Conservation (phyloP, 1,284 basidiomycete genomes). For the Boletellus deceptivus region DNA sequence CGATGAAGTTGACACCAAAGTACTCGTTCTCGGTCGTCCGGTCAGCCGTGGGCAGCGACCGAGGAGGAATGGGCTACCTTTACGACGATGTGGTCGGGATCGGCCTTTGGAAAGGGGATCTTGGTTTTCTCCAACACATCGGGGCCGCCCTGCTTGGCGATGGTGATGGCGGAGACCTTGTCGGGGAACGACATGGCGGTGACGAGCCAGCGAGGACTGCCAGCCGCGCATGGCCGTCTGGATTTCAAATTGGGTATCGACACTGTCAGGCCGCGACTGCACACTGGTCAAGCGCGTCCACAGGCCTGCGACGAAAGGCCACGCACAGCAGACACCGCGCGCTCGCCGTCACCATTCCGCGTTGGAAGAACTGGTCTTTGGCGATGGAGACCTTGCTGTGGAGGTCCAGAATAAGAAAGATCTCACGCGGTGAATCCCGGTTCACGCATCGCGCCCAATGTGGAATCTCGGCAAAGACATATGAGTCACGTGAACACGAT, state of each 20-base stretch:
- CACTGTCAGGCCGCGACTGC: no score
- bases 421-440: no score
- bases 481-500: no score
- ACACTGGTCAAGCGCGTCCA: no score
- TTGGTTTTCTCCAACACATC: constrained; percentile 74
- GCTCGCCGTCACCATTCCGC: background rate
- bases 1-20: constrained; percentile 86
- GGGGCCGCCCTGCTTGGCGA: constrained; percentile 65
- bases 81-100: constrained; percentile 71
- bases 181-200: constrained; percentile 43
- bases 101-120: constrained; percentile 60
- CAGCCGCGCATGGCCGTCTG: background rate
- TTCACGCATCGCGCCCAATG: background rate
- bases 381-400: no score
- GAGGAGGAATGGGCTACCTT: constrained; percentile 49
- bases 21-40: constrained; percentile 50
- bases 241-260: background rate
- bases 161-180: constrained; percentile 57
- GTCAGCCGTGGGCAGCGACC: constrained; percentile 14
- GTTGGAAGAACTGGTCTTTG: no score
- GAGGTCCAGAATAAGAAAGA: no score
- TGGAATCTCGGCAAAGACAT: background rate
- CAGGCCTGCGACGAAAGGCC: no score
- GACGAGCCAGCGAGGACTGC: background rate
- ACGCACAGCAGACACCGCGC: no score